phyloP scores from a whole-genome alignment of 2,329 filamentous ascomycete genomes.

The Teratosphaeria zuluensis region DNA sequence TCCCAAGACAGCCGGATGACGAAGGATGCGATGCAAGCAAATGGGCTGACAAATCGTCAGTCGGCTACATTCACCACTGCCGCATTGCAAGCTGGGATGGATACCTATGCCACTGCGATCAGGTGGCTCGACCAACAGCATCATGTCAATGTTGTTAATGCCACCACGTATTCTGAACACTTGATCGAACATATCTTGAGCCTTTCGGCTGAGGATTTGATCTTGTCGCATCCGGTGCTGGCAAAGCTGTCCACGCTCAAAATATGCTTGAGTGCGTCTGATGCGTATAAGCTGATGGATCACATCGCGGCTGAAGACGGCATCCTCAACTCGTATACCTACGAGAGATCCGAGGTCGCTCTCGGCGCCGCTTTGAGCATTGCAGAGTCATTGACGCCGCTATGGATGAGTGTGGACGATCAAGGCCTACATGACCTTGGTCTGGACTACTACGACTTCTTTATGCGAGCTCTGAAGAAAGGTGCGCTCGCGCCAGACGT shows the following conservation, averaged over 20 bases:
- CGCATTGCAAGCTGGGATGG: background rate
- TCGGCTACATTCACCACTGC: background rate
- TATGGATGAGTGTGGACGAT: slow-evolving; percentile 51
- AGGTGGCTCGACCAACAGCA: slow-evolving; percentile 1
- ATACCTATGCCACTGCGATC: slow-evolving; percentile 1
- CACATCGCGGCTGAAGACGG: slow-evolving; percentile 34
- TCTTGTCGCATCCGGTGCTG: slow-evolving; percentile 17
- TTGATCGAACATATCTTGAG: slow-evolving; percentile 17
- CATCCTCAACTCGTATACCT: slow-evolving; percentile 46
- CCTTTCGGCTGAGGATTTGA: slow-evolving; percentile 11
- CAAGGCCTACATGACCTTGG: slow-evolving; percentile 56
- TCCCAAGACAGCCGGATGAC: slow-evolving; percentile 45
- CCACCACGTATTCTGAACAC: slow-evolving; percentile 3
- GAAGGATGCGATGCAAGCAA: slow-evolving; percentile 23
- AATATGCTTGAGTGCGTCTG: slow-evolving; percentile 18
- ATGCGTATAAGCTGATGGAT: slow-evolving; percentile 37
- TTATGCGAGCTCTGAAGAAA: slow-evolving; percentile 57
- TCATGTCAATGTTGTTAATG: background rate
- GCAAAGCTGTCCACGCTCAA: slow-evolving; percentile 13
- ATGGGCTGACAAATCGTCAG: slow-evolving; percentile 38
- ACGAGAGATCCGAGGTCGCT: slow-evolving; percentile 65
- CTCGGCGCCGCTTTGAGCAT: slow-evolving; percentile 58
- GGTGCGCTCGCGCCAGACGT: slow-evolving; percentile 60
- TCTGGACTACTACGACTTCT: slow-evolving; percentile 69
- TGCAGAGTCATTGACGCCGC: slow-evolving; percentile 51